Evolutionary conservation across 2,329 filamentous ascomycete species (phyloP).

Genomic region (Ascochyta fabae): DNA sequence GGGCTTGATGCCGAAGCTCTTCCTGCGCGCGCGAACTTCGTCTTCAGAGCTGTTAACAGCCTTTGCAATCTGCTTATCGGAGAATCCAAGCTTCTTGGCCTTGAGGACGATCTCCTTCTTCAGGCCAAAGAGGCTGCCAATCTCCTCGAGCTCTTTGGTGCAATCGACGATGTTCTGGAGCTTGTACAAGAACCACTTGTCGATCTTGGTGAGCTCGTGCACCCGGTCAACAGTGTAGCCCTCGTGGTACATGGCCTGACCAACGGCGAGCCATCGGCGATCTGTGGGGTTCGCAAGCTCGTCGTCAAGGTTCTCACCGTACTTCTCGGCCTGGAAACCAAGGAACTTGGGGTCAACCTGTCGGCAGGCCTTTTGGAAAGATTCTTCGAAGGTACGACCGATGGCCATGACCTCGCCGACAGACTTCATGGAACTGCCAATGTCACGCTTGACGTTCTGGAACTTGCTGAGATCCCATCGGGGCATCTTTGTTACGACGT

Average conservation of each 20-base stretch:
- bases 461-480: slow-evolving; percentile 99
- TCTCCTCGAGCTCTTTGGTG: slow-evolving; percentile 81
- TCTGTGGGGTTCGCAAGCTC: slow-evolving; percentile 93
- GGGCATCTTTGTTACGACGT: slow-evolving; percentile 98
- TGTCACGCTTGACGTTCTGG: slow-evolving; percentile 97
- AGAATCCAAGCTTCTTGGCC: slow-evolving; percentile 98
- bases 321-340: slow-evolving; percentile 94
- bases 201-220: slow-evolving; percentile 95
- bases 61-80: slow-evolving; percentile 89
- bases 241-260: slow-evolving; percentile 97
- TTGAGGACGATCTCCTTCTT: slow-evolving; percentile 88
- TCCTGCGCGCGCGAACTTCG: slow-evolving; percentile 82
- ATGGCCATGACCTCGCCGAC: slow-evolving; percentile 99
- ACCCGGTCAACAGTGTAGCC: slow-evolving; percentile 91
- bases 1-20: slow-evolving; percentile 86
- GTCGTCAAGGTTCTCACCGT: slow-evolving; percentile 83
- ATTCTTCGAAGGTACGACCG: slow-evolving; percentile 97
- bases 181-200: slow-evolving; percentile 99
- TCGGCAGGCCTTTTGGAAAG: slow-evolving; percentile 97
- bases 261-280: slow-evolving; percentile 95
- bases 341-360: slow-evolving; percentile 92
- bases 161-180: slow-evolving; percentile 95
- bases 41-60: slow-evolving; percentile 88
- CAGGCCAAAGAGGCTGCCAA: slow-evolving; percentile 80
- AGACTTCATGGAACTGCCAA: slow-evolving; percentile 98